phyloP scores from a whole-genome alignment of 768 basidiomycete genomes.

The Mycena maculata region DNA sequence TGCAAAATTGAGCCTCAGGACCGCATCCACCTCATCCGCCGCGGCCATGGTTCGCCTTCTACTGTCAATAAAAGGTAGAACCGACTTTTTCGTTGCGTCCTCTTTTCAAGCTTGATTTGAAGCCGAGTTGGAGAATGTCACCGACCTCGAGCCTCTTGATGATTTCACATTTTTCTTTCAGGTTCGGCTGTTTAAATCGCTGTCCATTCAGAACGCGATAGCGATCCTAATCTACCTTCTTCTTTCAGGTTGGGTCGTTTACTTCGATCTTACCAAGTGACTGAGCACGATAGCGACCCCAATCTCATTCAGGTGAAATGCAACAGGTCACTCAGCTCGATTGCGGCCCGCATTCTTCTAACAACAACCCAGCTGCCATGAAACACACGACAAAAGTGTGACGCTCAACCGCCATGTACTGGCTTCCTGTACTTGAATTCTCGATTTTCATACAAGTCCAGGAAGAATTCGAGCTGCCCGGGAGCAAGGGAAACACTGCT shows the following conservation, averaged over 20 bases:
- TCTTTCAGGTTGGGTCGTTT: slow-evolving; percentile 69
- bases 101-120: slow-evolving; percentile 66
- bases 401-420: slow-evolving; percentile 76
- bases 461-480: slow-evolving; percentile 75
- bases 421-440: slow-evolving; percentile 14
- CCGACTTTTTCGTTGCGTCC: neutral
- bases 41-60: slow-evolving; percentile 26
- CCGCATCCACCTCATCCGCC: neutral
- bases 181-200: slow-evolving; percentile 49
- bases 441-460: slow-evolving; percentile 9
- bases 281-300: slow-evolving; percentile 1
- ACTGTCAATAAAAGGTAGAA: slow-evolving; percentile 32
- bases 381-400: slow-evolving; percentile 78
- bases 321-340: too few species aligned
- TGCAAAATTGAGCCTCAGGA: neutral
- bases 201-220: too few species aligned
- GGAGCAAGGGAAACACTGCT: slow-evolving; percentile 75
- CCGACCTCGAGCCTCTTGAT: slow-evolving; percentile 70
- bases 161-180: slow-evolving; percentile 87
- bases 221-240: too few species aligned
- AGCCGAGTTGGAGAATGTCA: slow-evolving; percentile 85
- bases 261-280: slow-evolving; percentile 15
- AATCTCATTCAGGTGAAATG: slow-evolving; percentile 70
- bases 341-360: too few species aligned
- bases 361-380: too few species aligned